Percentiles rank a stretch among this genome's conserved stretches.
phyloP scores from a whole-genome alignment of 306 rosid species.

The Lathyrus sativus region DNA sequence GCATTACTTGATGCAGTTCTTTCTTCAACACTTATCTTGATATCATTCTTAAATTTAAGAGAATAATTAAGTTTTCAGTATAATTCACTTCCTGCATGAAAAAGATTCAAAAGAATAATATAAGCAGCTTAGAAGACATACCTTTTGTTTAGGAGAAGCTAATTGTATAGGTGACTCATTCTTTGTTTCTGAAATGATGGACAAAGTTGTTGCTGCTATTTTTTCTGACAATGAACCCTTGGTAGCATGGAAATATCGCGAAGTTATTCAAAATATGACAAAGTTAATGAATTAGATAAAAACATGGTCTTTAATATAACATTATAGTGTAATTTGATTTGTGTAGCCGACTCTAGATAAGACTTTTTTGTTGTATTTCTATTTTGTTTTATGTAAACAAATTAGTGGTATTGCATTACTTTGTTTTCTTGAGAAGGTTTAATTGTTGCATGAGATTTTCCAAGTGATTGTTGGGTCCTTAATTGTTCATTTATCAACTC shows the following conservation, averaged over 20 bases:
- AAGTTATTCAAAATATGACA: not conserved
- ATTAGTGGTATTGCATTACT: not conserved
- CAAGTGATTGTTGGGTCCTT: not conserved
- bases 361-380: not conserved
- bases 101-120: not conserved
- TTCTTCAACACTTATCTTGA: not conserved
- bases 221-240: not conserved
- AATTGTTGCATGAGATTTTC: not conserved
- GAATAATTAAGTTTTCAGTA: not conserved
- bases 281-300: no score
- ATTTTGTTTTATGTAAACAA: not conserved
- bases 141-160: not conserved
- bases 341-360: no score
- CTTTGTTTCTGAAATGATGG: no score
- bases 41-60: not conserved
- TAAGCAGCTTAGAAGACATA: not conserved
- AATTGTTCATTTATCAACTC: not conserved
- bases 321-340: no score
- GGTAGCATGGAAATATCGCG: not conserved
- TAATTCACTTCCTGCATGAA: no score
- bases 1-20: not conserved
- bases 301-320: no score
- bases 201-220: not conserved
- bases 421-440: not conserved
- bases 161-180: not conserved